Conservation (phyloP, 257 asterid genomes). For the Verbena officinalis region DNA sequence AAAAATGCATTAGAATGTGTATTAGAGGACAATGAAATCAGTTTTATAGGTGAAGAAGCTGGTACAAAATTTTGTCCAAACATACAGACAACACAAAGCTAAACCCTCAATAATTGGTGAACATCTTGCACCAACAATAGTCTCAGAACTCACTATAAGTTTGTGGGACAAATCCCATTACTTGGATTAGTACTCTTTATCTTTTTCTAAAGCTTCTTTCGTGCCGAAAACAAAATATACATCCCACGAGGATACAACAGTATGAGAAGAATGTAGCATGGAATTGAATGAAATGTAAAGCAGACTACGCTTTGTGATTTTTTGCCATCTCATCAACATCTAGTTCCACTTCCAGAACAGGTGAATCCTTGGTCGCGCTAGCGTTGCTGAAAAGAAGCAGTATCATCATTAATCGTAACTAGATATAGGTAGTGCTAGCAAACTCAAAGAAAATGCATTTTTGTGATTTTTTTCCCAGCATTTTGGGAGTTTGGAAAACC, state of each 20-base stretch:
- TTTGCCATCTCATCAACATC: constrained; percentile 82
- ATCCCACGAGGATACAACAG: not conserved
- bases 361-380: constrained; percentile 55
- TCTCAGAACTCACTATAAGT: not conserved
- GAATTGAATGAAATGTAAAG: constrained; percentile 10
- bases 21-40: constrained; percentile 6
- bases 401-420: not conserved
- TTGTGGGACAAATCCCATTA: not conserved
- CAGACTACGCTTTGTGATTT: constrained; percentile 59
- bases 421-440: no score
- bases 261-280: not conserved
- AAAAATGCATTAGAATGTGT: no score
- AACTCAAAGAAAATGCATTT: no score
- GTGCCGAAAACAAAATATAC: not conserved
- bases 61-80: not conserved
- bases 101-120: not conserved
- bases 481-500: no score
- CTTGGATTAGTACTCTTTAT: not conserved
- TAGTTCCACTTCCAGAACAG: constrained; percentile 76
- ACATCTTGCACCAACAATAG: not conserved
- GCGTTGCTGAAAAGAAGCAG: constrained; percentile 43
- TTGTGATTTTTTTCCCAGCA: no score
- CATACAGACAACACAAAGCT: not conserved
- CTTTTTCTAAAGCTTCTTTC: not conserved
- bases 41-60: not conserved